Evolutionary conservation across 192 early-diverging fungal genomes (phyloP).

Genomic region (Coemansia sp.): DNA sequence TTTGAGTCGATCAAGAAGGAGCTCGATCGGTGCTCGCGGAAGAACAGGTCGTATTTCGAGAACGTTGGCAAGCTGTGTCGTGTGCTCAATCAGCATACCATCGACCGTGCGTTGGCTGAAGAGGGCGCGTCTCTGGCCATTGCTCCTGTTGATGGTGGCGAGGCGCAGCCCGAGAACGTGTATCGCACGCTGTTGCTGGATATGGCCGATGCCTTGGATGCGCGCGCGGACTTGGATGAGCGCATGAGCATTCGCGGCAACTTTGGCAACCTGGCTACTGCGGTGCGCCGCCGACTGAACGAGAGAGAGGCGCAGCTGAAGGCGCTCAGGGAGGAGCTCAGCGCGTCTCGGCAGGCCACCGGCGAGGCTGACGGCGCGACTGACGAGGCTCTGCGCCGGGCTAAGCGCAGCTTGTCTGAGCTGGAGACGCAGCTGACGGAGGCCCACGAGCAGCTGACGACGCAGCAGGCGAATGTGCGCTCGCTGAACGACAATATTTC

Average conservation of each 20-base stretch:
- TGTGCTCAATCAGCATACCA: conserved; percentile 35
- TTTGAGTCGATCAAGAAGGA: conserved; percentile 36
- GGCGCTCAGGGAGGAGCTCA: conserved; percentile 9
- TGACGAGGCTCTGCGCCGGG: conserved; percentile 9
- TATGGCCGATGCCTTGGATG: conserved; percentile 29
- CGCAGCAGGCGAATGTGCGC: conserved; percentile 19
- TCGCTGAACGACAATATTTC: conserved; percentile 21
- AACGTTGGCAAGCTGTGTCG: conserved; percentile 32
- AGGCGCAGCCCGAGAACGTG: conserved; percentile 16
- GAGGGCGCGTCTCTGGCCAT: background rate
- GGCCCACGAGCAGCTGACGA: conserved; percentile 25
- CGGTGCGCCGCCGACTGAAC: conserved; percentile 29
- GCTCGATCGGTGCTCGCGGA: conserved; percentile 23
- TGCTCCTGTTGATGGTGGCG: background rate
- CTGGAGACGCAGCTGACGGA: conserved; percentile 27
- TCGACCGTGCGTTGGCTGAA: conserved; percentile 23
- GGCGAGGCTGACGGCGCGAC: background rate
- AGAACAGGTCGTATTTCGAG: conserved; percentile 29
- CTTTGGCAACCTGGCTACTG: conserved; percentile 38
- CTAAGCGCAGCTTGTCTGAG: conserved; percentile 12
- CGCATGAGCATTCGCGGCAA: conserved; percentile 38
- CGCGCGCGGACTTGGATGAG: conserved; percentile 33
- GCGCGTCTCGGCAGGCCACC: conserved; percentile 8
- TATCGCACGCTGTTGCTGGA: conserved; percentile 41
- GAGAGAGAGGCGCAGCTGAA: conserved; percentile 19